Evolutionary conservation across 148 eudicot species (phyloP), one percentile per base, ranked within the genome.

Genomic region (Vaccinium corymbosum): DNA sequence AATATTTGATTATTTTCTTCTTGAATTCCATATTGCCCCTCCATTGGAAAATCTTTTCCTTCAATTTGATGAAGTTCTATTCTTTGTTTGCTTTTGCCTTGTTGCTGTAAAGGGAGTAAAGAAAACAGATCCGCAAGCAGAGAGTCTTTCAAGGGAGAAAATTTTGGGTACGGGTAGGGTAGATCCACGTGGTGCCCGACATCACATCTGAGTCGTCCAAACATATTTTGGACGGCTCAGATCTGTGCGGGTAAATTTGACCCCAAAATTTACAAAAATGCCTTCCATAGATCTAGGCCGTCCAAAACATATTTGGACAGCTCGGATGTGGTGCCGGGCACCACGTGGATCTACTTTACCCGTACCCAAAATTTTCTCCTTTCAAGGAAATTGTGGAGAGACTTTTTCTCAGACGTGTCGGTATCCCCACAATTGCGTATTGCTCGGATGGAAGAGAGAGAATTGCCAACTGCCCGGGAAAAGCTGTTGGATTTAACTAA

Each of bases 1-100:
- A 91, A 93, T 10, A 4, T 35, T 59, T 83, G 48, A 27, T 83
- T 73, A 19, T 68, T 57, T 68, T 12, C 42, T 27, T 29, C 42
- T 19, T 73, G 85, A 83, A 42, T 73, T 25, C 79, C 74, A 49
- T 61, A 25, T 2, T 48, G 6, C 53, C 22, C 81, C 48, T 78
- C 85, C 85, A 83, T 83, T 62, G n/a, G 70, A 62, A 52, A 55
- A 42, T 42, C n/a, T 42, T 14, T 75, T 59, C 61, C 80, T 59
- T 25, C 16, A 25, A 75, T 35, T 6, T 35, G 72, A 11, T 6
- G 3, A 7, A 16, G 52, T 49, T 27, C 9, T 64, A 0, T 25
- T 75, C 56, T 76, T 29, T 75, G n/a, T 3, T 46, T 16, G 7
- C 46, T 50, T 73, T 66, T 19, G 42, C 27, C 8, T 35, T 22